Evolutionary conservation across 2,329 filamentous ascomycete species (phyloP).

Genomic region (Cytospora mali): DNA sequence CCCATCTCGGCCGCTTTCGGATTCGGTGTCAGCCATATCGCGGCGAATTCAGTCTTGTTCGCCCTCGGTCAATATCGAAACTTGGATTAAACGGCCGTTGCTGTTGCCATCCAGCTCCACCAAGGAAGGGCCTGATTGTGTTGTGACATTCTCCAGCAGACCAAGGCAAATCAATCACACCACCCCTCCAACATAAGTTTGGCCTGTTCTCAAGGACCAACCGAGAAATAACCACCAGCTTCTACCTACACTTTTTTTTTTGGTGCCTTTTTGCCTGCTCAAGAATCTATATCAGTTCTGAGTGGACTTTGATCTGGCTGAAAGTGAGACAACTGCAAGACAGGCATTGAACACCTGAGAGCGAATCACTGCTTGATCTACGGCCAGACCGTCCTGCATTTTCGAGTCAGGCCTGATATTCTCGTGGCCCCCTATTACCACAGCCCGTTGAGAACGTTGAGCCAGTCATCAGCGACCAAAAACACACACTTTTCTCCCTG

Average conservation of each 20-base stretch:
- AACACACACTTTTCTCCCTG: conserved; percentile 2
- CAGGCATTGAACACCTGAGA: conserved; percentile 21
- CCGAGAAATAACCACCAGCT: conserved; percentile 3
- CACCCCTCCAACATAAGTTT: too few relatives aligned
- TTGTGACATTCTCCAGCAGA: too few relatives aligned
- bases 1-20: not conserved
- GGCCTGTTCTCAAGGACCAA: too few relatives aligned
- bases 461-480: conserved; percentile 22
- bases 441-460: conserved; percentile 23
- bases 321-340: conserved; percentile 27
- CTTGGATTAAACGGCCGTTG: too few relatives aligned
- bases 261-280: not conserved
- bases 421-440: conserved; percentile 25
- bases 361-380: conserved; percentile 20
- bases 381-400: conserved; percentile 23
- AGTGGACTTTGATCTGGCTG: conserved; percentile 13
- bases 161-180: too few relatives aligned
- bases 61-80: too few relatives aligned
- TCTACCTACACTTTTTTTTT: too few relatives aligned
- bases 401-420: conserved; percentile 27
- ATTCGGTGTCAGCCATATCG: too few relatives aligned
- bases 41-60: too few relatives aligned
- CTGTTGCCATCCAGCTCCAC: too few relatives aligned
- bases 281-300: conserved; percentile 12
- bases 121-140: too few relatives aligned